These are phyloP conservation scores for Glomus cerebriforme DNA, from an alignment of 192 early-diverging fungal species.

Conservation along the genomic window DNA sequence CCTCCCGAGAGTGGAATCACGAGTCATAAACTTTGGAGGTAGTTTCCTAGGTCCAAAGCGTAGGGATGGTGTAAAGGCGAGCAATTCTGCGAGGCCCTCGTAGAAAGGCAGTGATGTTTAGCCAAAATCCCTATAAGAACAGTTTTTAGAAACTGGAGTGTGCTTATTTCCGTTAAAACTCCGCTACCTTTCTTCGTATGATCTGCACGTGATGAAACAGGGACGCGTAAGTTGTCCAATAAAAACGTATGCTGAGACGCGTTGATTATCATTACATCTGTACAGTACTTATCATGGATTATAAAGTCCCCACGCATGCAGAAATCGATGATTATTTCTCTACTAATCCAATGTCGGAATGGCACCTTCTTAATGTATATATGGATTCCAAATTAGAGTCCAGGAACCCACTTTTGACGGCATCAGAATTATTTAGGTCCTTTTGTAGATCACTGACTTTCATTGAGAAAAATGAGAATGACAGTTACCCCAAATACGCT, in stretches of 20 bases:
- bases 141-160: neutral
- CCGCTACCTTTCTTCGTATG: neutral
- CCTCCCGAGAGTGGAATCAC: slow-evolving; percentile 23
- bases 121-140: too few relatives aligned
- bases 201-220: slow-evolving; percentile 23
- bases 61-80: slow-evolving; percentile 17
- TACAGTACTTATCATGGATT: slow-evolving; percentile 17
- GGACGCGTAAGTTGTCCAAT: slow-evolving; percentile 15
- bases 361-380: slow-evolving; percentile 25
- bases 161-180: neutral
- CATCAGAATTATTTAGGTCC: slow-evolving; percentile 26
- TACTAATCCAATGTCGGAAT: slow-evolving; percentile 15
- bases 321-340: slow-evolving; percentile 26
- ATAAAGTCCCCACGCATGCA: slow-evolving; percentile 22
- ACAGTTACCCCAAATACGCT: slow-evolving; percentile 26
- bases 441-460: slow-evolving; percentile 9
- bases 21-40: slow-evolving; percentile 26
- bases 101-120: slow-evolving; percentile 2
- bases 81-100: slow-evolving; percentile 22
- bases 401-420: slow-evolving; percentile 8
- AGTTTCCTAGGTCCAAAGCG: slow-evolving; percentile 26
- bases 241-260: neutral
- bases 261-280: slow-evolving; percentile 2
- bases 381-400: slow-evolving; percentile 27
- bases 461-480: slow-evolving; percentile 18